Evolutionary conservation across 805 yeast species (phyloP), one percentile per base, ranked within the genome.

Genomic region (Saturnispora silvae): DNA sequence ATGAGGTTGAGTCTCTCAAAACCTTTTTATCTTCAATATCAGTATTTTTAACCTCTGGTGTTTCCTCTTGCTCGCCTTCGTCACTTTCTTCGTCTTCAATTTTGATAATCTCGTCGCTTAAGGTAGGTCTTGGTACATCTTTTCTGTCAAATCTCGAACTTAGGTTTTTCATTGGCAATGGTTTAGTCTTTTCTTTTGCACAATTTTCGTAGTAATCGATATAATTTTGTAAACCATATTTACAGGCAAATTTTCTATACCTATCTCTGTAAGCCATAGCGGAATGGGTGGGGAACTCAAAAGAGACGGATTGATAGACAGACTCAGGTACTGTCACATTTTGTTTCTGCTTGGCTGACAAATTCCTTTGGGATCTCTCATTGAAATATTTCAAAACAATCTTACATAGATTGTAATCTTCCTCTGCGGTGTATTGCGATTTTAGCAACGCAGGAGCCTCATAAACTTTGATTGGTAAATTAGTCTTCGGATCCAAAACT

Each of bases 211-310:
- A 78, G 47, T 75, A 74, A 3, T 51, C 49, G 29, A 75, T 61
- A 49, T 73, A 81, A 29, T 64, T 63, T 44, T 69, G 71, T 39
- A 80, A 63, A 22, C 86, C 86, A 49, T 67, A 75, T n/a, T 64
- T 63, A 3, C 70, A 54, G 9, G 79, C 73, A 56, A 78, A 80
- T 56, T 80, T 81, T 45, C 89, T 62, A 53, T 71, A 81, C 44
- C 92, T 66, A 52, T 81, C 92, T 54, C 92, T 73, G 87, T 89
- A 82, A n/a, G 87, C 77, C 49, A 71, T 69, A 33, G 67, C 66
- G 3, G 81, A 62, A 54, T 82, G 92, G 26, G 66, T 59, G 9
- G 78, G 70, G 38, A 60, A 52, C 27, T 49, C 51, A 24, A 58
- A 52, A 31, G 63, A 59, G 41, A 69, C 52, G 17, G 53, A 52